Conservation (phyloP, 768 basidiomycete species). For the Piloderma croceum region DNA sequence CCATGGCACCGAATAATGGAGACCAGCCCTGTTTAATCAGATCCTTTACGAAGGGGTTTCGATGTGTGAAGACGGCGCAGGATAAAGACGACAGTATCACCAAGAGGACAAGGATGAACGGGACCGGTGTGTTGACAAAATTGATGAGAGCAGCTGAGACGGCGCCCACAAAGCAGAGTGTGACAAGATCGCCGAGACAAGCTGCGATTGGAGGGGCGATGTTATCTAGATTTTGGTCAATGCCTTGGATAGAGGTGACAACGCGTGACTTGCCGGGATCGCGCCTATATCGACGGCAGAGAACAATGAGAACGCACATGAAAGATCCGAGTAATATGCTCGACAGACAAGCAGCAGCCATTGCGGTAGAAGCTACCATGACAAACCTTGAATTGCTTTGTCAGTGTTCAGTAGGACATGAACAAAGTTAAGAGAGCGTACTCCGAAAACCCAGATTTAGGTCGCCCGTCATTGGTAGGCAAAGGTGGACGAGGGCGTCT, state of each 20-base stretch:
- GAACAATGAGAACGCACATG: constrained; percentile 79
- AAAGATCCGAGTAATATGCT: constrained; percentile 83
- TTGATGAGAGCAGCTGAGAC: constrained; percentile 69
- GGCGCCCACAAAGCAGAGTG: constrained; percentile 74
- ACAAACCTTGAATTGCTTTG: constrained; percentile 51
- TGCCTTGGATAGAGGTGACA: background rate
- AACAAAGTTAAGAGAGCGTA: constrained; percentile 18
- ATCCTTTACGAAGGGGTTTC: constrained; percentile 63
- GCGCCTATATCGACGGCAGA: constrained; percentile 67
- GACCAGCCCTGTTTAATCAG: constrained; percentile 84
- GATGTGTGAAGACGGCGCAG: constrained; percentile 52
- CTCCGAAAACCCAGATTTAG: constrained; percentile 36
- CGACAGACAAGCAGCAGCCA: constrained; percentile 76
- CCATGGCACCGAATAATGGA: constrained; percentile 87
- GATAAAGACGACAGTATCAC: constrained; percentile 41
- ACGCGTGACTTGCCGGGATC: constrained; percentile 65
- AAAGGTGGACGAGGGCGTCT: constrained; percentile 20
- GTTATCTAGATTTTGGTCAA: constrained; percentile 56
- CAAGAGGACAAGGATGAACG: constrained; percentile 48
- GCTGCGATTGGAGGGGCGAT: constrained; percentile 93
- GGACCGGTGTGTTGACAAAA: constrained; percentile 59
- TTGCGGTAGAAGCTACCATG: constrained; percentile 71
- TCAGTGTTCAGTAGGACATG: background rate
- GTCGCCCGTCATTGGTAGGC: constrained; percentile 22
- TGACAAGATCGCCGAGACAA: constrained; percentile 89